phyloP scores from a whole-genome alignment of 495 filamentous ascomycete species.

The Tetracladium marchalianum region DNA sequence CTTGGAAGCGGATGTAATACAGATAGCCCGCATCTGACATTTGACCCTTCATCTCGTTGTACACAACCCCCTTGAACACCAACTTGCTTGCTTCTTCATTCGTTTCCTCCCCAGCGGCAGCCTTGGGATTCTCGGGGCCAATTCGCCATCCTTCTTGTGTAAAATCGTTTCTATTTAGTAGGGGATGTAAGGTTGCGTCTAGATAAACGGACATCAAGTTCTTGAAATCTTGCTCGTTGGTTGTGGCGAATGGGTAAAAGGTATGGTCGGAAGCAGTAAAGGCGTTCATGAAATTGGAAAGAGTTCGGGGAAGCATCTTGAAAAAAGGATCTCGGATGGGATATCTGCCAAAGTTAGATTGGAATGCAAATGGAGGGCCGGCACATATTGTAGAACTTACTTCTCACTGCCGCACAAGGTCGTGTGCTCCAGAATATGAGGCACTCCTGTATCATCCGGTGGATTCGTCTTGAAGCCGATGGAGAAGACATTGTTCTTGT shows the following conservation, averaged over 20 bases:
- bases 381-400: constrained; percentile 28
- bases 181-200: constrained; percentile 81
- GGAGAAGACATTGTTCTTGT: constrained; percentile 98
- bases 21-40: constrained; percentile 97
- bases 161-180: constrained; percentile 86
- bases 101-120: constrained; percentile 32
- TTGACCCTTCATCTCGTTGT: constrained; percentile 99
- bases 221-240: constrained; percentile 89
- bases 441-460: constrained; percentile 89
- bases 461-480: constrained; percentile 99
- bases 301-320: constrained; percentile 95
- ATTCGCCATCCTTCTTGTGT: constrained; percentile 94
- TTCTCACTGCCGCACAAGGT: constrained; percentile 96
- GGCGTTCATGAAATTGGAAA: constrained; percentile 99
- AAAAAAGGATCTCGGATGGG: constrained; percentile 97
- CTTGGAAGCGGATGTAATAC: constrained; percentile 87
- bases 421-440: constrained; percentile 95
- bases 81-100: constrained; percentile 41
- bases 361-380: constrained; percentile 7
- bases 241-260: constrained; percentile 96
- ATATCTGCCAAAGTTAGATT: constrained; percentile 44
- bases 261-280: constrained; percentile 95
- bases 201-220: constrained; percentile 96
- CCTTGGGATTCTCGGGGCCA: constrained; percentile 76
- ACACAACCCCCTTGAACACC: constrained; percentile 97